A percentile compares a stretch with the other conserved stretches of the same genome.
Evolutionary conservation across 148 eudicot species (phyloP).

Genomic region (Selenicereus undatus): DNA sequence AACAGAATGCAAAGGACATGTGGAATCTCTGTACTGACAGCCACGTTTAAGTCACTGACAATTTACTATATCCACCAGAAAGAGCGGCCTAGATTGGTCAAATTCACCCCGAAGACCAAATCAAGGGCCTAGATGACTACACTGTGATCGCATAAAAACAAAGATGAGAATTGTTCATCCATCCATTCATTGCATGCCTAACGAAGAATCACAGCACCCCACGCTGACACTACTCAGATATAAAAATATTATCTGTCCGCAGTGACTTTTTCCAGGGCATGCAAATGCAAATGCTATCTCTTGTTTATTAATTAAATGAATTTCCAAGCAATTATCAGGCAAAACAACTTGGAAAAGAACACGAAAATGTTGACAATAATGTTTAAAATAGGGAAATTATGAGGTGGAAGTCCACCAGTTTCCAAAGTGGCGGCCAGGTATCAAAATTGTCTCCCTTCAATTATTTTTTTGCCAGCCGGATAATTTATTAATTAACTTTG

Average conservation of each 20-base stretch:
- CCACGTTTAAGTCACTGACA: constrained; percentile 19
- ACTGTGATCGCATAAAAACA: constrained; percentile 8
- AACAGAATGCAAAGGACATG: constrained; percentile 14
- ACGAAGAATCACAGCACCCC: background rate
- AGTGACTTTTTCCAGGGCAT: background rate
- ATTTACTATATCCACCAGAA: constrained; percentile 6
- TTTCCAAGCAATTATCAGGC: background rate
- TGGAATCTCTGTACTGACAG: constrained; percentile 14
- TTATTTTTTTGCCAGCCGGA: background rate
- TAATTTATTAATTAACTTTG: background rate
- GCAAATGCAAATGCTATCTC: background rate
- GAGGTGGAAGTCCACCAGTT: background rate
- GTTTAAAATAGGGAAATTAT: background rate
- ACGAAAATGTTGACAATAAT: too few relatives aligned
- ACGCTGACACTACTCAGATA: background rate
- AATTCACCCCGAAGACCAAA: constrained; percentile 7
- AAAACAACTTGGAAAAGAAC: background rate
- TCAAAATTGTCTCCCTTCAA: background rate
- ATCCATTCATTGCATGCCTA: constrained; percentile 4
- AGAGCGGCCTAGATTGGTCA: constrained; percentile 23
- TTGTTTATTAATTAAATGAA: background rate
- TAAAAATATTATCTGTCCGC: background rate
- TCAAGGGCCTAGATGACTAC: constrained; percentile 19
- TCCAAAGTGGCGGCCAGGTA: background rate
- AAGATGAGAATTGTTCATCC: background rate